Evolutionary conservation across 2,329 filamentous ascomycete genomes (phyloP).

Genomic region (Diaporthe capsici): DNA sequence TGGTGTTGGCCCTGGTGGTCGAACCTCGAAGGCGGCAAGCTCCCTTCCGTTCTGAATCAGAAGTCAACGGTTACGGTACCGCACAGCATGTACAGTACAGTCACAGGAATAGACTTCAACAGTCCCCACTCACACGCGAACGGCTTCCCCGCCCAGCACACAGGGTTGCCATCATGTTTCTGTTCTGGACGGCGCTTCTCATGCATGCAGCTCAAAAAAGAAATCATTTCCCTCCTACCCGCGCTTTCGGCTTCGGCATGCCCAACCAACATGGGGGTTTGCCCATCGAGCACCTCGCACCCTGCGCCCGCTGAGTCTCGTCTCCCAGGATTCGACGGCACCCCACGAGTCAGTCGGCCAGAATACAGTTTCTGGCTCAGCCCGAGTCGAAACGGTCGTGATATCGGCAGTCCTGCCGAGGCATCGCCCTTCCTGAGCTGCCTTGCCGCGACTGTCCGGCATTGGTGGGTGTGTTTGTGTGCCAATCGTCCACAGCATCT

Average conservation of each 20-base stretch:
- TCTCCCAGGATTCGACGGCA: slow-evolving; percentile 14
- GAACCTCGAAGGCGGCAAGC: slow-evolving; percentile 4
- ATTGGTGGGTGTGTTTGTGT: neutral
- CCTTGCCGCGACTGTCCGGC: neutral
- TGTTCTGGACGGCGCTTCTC: slow-evolving; percentile 35
- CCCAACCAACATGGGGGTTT: slow-evolving; percentile 32
- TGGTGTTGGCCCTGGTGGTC: neutral
- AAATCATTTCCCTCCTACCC: slow-evolving; percentile 12
- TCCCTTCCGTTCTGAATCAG: slow-evolving; percentile 30
- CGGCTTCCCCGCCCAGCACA: slow-evolving; percentile 33
- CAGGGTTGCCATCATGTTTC: slow-evolving; percentile 32
- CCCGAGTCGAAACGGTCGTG: slow-evolving; percentile 22
- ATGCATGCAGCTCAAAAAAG: slow-evolving; percentile 36
- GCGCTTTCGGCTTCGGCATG: slow-evolving; percentile 6
- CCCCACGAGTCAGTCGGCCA: slow-evolving; percentile 24
- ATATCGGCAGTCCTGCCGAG: slow-evolving; percentile 14
- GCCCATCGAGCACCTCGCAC: slow-evolving; percentile 33
- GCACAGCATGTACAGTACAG: neutral
- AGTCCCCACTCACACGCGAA: slow-evolving; percentile 36
- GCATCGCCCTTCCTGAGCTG: neutral
- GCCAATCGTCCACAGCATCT: neutral
- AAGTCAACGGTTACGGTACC: slow-evolving; percentile 9
- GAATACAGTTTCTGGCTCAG: slow-evolving; percentile 27
- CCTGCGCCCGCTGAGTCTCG: neutral
- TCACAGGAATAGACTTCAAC: slow-evolving; percentile 25